Evolutionary conservation across 148 eudicot species (phyloP), one percentile per base, ranked within the genome.

Genomic region (Drosera capensis): DNA sequence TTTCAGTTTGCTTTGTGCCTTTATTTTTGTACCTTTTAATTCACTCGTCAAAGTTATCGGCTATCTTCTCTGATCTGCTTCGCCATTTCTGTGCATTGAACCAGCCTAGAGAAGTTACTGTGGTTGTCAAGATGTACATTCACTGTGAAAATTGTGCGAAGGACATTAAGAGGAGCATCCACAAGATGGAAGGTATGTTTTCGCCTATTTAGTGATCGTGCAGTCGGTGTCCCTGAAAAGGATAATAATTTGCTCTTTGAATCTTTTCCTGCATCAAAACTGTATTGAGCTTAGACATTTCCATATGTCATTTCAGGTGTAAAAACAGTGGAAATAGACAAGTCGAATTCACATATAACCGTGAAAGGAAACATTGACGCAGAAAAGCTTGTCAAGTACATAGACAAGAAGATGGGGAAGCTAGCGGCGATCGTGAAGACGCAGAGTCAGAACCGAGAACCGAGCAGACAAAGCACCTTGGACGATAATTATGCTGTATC

Each of bases 121-220:
- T 64, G 20, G 44, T 56, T 25, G 59, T 81, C 46, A 71, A 60
- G 42, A 40, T 81, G 0, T 52, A 63, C 44, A 48, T 81, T 63
- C 93, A 77, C 35, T 81, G 93, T 45, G 70, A 71, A 44, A 70
- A 77, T 20, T 81, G 93, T 43, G 79, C 64, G 6, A 57, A 49
- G 30, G 68, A 59, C 14, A 59, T 74, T 46, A 64, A 69, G 51
- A 31, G 47, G 9, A 25, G 59, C 40, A 62, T 81, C 39, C 67
- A 52, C 23, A 67, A 74, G 22, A 71, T 81, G 79, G 19, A 70
- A 30, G 93, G 85, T 81, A 73, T 26, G 7, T 29, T 4, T 11
- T 34, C n/a, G 0, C 38, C 38, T 34, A 2, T 28, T 28, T n/a
- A n/a, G n/a, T n/a, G n/a, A n/a, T n/a, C n/a, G n/a, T n/a, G n/a